Evolutionary conservation across 1,284 basidiomycete genomes (phyloP), one percentile per base, ranked within the genome.

Genomic region (Hymenochaete sp.): DNA sequence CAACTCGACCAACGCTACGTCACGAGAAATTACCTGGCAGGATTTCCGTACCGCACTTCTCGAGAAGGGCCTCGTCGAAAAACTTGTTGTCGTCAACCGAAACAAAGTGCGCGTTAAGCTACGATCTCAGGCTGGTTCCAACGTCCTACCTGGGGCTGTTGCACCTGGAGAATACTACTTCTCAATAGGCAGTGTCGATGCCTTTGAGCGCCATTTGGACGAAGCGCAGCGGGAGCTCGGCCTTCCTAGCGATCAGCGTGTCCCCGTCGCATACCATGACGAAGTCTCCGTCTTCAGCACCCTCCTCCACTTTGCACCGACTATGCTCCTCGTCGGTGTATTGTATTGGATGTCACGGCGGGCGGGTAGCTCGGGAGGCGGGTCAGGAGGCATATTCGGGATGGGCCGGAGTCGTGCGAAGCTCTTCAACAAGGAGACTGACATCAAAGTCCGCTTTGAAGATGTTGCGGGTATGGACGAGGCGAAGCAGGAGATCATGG

Each of bases 391-490:
- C 31, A 93, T 98, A 50, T 98, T 99, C 67, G 93, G 79, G 61
- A 95, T 99, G 45, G 96, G 96, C 52, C 98, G 98, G 72, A 93
- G 89, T 60, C 81, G 77, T 53, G 95, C 96, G 18, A 93, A 85
- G 67, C 73, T 97, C 64, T 98, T 97, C 70, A 98, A 98, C 72
- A 90, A 96, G 69, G 95, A 99, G 60, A 92, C 87, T 32, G 89
- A 95, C 48, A 85, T 98, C 58, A 88, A 83, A 61, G 83, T 88
- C 56, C 90, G 89, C 61, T 98, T 98, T 71, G 82, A 80, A 66
- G 91, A 98, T 62, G 91, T 98, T 18, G 95, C 95, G 22, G 95
- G 95, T 37, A 98, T 98, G 93, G 95, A 99, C 67, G 95, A 99
- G 67, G 95, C 93, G 45, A 99, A 99, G 72, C 89, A 95, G 70